Evolutionary conservation across 208 protist species (phyloP).

Genomic region (Jaenimonas drosophilae): DNA sequence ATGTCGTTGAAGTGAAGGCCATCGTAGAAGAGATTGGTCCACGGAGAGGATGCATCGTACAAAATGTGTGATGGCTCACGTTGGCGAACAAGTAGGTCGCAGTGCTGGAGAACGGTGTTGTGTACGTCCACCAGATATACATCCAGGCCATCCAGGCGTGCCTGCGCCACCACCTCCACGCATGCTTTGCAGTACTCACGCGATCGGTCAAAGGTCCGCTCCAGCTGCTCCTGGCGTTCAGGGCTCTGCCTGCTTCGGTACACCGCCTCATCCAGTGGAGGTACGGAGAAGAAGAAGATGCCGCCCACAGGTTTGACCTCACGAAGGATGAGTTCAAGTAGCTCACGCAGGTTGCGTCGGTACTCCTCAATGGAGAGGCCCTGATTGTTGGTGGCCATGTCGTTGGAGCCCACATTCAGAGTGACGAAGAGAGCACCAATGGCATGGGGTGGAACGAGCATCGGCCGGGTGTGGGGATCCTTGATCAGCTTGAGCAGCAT

Average conservation of each 20-base stretch:
- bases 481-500: constrained; percentile 22
- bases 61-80: neutral
- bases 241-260: too few species aligned
- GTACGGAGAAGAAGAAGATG: constrained; percentile 25
- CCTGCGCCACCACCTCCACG: neutral
- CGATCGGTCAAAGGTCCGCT: constrained; percentile 3
- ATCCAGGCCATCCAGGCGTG: neutral
- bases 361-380: constrained; percentile 20
- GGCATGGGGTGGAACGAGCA: constrained; percentile 12
- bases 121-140: constrained; percentile 14
- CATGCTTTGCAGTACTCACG: constrained; percentile 10
- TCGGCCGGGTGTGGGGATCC: constrained; percentile 11
- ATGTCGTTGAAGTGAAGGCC: constrained; percentile 24
- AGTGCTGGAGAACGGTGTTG: constrained; percentile 6
- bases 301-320: constrained; percentile 14
- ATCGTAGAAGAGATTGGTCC: constrained; percentile 6
- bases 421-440: constrained; percentile 20
- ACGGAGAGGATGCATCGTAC: neutral
- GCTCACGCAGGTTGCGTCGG: constrained; percentile 13
- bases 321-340: constrained; percentile 16
- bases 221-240: too few species aligned
- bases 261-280: constrained; percentile 16
- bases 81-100: neutral
- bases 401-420: constrained; percentile 26
- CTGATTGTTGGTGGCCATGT: constrained; percentile 11